phyloP scores from a whole-genome alignment of 176 grass and related monocot species.

The Hsuehochloa calcarea region DNA sequence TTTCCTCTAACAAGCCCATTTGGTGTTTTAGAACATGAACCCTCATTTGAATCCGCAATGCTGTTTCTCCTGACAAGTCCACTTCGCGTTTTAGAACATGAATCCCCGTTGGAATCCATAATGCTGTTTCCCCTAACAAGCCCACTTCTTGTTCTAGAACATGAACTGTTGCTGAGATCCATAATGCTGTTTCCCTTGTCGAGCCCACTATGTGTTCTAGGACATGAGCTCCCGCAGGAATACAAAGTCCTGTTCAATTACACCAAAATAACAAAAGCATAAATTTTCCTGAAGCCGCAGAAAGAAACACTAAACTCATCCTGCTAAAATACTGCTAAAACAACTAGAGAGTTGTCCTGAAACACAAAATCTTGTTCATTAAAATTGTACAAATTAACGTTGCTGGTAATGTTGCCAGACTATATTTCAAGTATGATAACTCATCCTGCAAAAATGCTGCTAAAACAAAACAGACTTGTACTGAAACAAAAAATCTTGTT shows the following conservation, averaged over 20 bases:
- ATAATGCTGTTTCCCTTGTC: conserved; percentile 23
- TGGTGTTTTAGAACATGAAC: conserved; percentile 32
- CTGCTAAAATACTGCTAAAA: neutral
- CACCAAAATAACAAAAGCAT: conserved; percentile 8
- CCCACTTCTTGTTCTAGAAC: conserved; percentile 43
- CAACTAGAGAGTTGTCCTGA: neutral
- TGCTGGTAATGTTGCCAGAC: neutral
- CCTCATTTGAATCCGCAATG: neutral
- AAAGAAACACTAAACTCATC: neutral
- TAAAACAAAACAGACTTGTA: neutral
- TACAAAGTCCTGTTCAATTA: conserved; percentile 13
- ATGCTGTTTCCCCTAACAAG: conserved; percentile 30
- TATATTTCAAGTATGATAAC: neutral
- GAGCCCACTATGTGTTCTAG: conserved; percentile 2
- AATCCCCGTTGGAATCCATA: conserved; percentile 4
- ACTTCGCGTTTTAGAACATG: conserved; percentile 36
- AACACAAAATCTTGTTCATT: neutral
- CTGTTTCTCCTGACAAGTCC: conserved; percentile 26
- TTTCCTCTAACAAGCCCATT: conserved; percentile 17
- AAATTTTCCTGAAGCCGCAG: conserved; percentile 1
- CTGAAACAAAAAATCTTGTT: neutral
- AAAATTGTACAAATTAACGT: neutral
- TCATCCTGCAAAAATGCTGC: neutral
- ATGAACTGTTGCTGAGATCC: conserved; percentile 5
- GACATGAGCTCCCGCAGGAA: neutral